Evolutionary conservation across 345 rosid species (phyloP).

Genomic region (Odontarrhena argentea): DNA sequence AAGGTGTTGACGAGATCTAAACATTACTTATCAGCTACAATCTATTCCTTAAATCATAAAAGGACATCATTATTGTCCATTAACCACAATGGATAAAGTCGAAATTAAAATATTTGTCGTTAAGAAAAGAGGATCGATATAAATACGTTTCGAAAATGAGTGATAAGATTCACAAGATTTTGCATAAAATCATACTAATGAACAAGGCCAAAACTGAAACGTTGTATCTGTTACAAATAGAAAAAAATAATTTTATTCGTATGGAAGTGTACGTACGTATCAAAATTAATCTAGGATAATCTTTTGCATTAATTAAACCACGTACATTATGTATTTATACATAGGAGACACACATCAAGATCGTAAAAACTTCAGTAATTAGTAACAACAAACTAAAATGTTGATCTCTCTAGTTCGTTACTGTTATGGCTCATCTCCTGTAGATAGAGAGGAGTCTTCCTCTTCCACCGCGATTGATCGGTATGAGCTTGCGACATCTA

Average conservation of each 20-base stretch:
- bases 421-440: slow-evolving; percentile 25
- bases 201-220: slow-evolving; percentile 1
- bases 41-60: neutral
- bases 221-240: neutral
- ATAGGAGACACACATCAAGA: too few species aligned
- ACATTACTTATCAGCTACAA: neutral
- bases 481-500: neutral
- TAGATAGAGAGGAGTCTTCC: neutral
- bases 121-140: neutral
- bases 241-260: neutral
- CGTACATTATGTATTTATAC: neutral
- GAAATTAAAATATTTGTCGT: slow-evolving; percentile 7
- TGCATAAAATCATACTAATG: neutral
- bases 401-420: slow-evolving; percentile 19
- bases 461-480: neutral
- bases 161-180: neutral
- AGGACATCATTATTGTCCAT: neutral
- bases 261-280: slow-evolving; percentile 7
- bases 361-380: too few species aligned
- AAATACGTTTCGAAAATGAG: neutral
- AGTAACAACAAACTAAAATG: neutral
- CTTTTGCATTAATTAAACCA: neutral
- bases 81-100: slow-evolving; percentile 4
- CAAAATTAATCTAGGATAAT: neutral
- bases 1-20: neutral